Conservation (phyloP, 768 basidiomycete genomes). For the Podaxis sp. region DNA sequence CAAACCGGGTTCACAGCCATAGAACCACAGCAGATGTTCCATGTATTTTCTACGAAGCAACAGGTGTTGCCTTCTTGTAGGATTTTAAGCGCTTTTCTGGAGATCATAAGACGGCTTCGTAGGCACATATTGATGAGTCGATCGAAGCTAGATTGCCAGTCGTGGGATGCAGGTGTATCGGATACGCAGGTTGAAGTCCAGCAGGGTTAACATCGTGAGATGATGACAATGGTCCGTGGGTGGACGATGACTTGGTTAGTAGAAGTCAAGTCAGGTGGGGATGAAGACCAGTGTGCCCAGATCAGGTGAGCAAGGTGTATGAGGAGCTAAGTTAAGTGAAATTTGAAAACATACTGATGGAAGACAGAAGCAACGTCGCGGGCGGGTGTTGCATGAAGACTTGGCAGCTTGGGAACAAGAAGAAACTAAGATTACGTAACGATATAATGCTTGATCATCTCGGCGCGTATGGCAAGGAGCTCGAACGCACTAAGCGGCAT, state of each 20-base stretch:
- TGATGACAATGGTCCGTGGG: neutral
- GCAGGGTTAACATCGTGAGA: neutral
- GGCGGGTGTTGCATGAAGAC: neutral
- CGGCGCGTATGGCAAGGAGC: neutral
- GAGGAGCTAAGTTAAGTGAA: neutral
- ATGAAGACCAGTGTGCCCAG: neutral
- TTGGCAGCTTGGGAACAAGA: slow-evolving; percentile 3
- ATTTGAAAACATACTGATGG: neutral
- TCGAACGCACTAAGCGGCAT: neutral
- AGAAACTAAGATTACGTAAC: slow-evolving; percentile 7
- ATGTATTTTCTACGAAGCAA: neutral
- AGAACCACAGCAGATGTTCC: neutral
- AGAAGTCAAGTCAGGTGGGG: neutral
- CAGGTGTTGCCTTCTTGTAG: neutral
- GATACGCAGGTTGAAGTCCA: neutral
- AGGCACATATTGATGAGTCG: too few species aligned
- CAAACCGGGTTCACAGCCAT: neutral
- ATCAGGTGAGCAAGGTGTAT: neutral
- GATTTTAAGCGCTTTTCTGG: neutral
- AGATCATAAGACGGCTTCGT: neutral
- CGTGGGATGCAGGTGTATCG: neutral
- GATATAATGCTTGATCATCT: neutral
- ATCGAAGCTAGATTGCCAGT: neutral
- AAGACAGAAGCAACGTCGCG: neutral
- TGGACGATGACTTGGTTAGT: neutral